Conservation (phyloP, 2,329 filamentous ascomycete species). For the Fusarium siculi region DNA sequence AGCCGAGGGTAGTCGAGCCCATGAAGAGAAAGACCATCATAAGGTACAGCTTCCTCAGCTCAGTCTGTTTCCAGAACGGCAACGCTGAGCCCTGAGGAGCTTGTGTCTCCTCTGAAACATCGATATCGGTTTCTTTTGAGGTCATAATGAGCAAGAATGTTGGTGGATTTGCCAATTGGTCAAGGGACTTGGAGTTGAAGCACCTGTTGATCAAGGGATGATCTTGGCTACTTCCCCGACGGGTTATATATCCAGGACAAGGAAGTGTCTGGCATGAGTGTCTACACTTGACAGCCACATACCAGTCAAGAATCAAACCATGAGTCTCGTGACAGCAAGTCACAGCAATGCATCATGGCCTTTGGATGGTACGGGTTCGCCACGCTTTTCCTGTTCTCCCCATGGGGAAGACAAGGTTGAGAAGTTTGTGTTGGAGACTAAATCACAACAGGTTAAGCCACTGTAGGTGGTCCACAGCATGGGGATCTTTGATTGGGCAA, state of each 20-base stretch:
- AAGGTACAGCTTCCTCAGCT: constrained; percentile 37
- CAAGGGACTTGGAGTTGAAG: background rate
- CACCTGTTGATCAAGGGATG: background rate
- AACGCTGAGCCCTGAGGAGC: constrained; percentile 24
- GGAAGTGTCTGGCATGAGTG: background rate
- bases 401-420: constrained; percentile 29
- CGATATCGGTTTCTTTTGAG: constrained; percentile 19
- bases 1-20: constrained; percentile 39
- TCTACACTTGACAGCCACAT: background rate
- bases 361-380: background rate
- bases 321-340: constrained; percentile 2
- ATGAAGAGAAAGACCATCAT: constrained; percentile 42
- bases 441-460: background rate
- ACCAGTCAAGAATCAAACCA: background rate
- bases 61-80: constrained; percentile 40
- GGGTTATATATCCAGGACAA: constrained; percentile 3
- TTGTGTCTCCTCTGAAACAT: constrained; percentile 1
- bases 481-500: background rate
- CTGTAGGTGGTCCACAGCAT: background rate
- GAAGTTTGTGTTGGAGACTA: background rate
- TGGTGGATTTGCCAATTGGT: background rate
- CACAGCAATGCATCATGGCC: background rate
- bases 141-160: constrained; percentile 4
- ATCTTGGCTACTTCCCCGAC: background rate
- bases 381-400: constrained; percentile 8